Percentiles rank a stretch among this genome's conserved stretches.
These are phyloP conservation scores for Scheffersomyces quercinus DNA, from an alignment of 1,139 yeast species.

Conservation along the genomic window DNA sequence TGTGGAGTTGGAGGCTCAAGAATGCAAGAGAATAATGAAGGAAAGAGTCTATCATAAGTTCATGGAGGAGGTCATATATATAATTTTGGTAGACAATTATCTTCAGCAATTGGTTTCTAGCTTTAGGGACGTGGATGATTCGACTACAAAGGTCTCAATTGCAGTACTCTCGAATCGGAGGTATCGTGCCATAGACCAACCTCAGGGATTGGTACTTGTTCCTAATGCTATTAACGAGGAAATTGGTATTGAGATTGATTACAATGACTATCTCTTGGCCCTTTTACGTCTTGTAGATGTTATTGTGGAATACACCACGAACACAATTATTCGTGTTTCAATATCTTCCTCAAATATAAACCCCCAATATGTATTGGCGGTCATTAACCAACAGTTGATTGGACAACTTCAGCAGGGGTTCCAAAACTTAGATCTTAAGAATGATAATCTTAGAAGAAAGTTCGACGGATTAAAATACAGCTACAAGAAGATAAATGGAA, in stretches of 20 bases:
- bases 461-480: slow-evolving; percentile 33
- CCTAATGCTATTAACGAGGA: slow-evolving; percentile 18
- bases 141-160: too few species aligned
- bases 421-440: slow-evolving; percentile 32
- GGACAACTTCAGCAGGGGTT: slow-evolving; percentile 29
- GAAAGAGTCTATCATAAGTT: slow-evolving; percentile 21
- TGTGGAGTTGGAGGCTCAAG: too few species aligned
- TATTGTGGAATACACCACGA: slow-evolving; percentile 32
- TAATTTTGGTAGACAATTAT: slow-evolving; percentile 20
- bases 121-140: too few species aligned
- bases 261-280: slow-evolving; percentile 23
- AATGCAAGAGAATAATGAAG: slow-evolving; percentile 18
- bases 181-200: neutral
- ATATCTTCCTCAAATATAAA: slow-evolving; percentile 7
- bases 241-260: slow-evolving; percentile 18
- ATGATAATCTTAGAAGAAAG: slow-evolving; percentile 28
- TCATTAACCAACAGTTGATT: slow-evolving; percentile 25
- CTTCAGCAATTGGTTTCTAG: slow-evolving; percentile 5
- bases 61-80: slow-evolving; percentile 22
- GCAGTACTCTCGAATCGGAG: too few species aligned
- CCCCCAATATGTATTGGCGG: neutral
- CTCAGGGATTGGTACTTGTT: slow-evolving; percentile 19
- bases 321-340: slow-evolving; percentile 25
- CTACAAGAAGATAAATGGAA: slow-evolving; percentile 28
- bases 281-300: slow-evolving; percentile 24